Evolutionary conservation across 352 stramenopile species (phyloP).

Genomic region (Phytophthora megakarya): DNA sequence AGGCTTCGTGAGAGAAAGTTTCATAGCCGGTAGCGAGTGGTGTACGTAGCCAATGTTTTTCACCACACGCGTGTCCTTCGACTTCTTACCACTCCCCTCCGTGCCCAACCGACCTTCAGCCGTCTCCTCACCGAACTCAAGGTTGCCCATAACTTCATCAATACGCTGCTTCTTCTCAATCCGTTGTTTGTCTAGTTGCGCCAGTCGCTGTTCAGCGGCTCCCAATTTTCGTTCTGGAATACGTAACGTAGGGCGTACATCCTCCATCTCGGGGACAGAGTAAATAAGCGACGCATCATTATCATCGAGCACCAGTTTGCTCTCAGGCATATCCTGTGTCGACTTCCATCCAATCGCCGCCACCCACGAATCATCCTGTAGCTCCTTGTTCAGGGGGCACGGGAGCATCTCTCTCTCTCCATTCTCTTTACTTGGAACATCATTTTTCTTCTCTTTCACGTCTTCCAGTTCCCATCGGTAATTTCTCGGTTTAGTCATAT

Average conservation of each 20-base stretch:
- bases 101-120: conserved; percentile 64
- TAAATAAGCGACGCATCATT: conserved; percentile 84
- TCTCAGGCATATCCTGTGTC: conserved; percentile 80
- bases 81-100: conserved; percentile 77
- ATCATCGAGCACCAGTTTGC: conserved; percentile 81
- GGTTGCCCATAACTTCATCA: conserved; percentile 77
- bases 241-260: conserved; percentile 77
- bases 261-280: conserved; percentile 77
- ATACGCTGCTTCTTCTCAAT: conserved; percentile 84
- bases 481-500: conserved; percentile 76
- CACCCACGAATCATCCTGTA: conserved; percentile 77
- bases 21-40: conserved; percentile 87
- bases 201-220: conserved; percentile 70
- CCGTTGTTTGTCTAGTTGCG: conserved; percentile 76
- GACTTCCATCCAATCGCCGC: conserved; percentile 80
- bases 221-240: conserved; percentile 85
- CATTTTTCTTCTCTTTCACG: conserved; percentile 17
- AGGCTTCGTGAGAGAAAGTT: conserved; percentile 84
- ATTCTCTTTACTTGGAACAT: conserved; percentile 10
- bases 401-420: conserved; percentile 26
- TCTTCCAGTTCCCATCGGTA: conserved; percentile 78
- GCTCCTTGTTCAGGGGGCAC: conserved; percentile 69
- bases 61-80: conserved; percentile 82
- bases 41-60: conserved; percentile 88
- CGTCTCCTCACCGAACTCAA: conserved; percentile 81